phyloP scores from a whole-genome alignment of 352 stramenopile genomes.

The Pythium phragmiticola region DNA sequence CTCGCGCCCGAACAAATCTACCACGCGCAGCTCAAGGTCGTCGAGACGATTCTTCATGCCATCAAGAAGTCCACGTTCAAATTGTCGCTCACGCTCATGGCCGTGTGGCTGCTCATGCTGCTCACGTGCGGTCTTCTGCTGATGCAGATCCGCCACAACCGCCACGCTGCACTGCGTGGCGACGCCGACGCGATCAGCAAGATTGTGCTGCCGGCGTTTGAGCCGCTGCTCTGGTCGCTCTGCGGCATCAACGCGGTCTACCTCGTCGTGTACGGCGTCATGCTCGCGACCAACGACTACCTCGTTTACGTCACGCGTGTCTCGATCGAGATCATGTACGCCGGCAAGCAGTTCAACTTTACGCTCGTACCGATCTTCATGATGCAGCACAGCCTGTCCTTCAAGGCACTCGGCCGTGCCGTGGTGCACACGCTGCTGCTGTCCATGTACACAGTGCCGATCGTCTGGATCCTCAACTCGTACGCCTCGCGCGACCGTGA shows the following conservation, averaged over 20 bases:
- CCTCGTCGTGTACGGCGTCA: conserved; percentile 37
- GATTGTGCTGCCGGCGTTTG: conserved; percentile 62
- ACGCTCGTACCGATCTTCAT: conserved; percentile 48
- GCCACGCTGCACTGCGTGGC: conserved; percentile 43
- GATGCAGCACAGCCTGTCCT: conserved; percentile 51
- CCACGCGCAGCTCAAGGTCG: not conserved
- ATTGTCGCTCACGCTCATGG: conserved; percentile 7
- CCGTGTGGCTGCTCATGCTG: conserved; percentile 5
- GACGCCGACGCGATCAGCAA: conserved; percentile 47
- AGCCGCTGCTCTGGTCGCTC: conserved; percentile 52
- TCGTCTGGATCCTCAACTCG: conserved; percentile 21
- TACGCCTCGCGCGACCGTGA: conserved; percentile 4
- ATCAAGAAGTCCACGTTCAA: not conserved
- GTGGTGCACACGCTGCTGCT: conserved; percentile 30
- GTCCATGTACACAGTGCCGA: conserved; percentile 36
- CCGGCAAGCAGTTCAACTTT: conserved; percentile 43
- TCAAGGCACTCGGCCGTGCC: conserved; percentile 33
- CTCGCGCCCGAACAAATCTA: not conserved
- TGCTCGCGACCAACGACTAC: conserved; percentile 29
- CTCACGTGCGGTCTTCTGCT: conserved; percentile 29
- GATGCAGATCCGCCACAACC: conserved; percentile 51
- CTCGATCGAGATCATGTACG: conserved; percentile 41
- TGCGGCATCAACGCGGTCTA: conserved; percentile 27
- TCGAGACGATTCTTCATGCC: not conserved
- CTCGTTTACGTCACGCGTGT: conserved; percentile 22